phyloP scores from a whole-genome alignment of 1,139 yeast species.

The Pichiaceae sp. region DNA sequence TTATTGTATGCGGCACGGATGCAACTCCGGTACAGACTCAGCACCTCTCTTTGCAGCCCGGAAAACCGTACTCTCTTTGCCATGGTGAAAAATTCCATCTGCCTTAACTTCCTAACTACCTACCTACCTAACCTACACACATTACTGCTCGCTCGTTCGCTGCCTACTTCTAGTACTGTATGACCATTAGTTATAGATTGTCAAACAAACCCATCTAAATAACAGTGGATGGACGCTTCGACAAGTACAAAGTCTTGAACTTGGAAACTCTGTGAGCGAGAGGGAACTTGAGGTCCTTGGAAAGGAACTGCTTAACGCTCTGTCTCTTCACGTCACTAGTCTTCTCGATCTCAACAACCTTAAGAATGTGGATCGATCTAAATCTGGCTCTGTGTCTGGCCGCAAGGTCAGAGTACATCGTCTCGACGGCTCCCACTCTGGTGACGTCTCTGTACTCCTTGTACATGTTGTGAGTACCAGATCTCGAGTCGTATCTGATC shows the following conservation, averaged over 20 bases:
- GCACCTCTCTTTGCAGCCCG: conserved; percentile 34
- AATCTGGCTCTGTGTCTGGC: conserved; percentile 99
- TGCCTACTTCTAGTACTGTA: not conserved
- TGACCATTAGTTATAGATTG: not conserved
- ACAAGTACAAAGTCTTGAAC: conserved; percentile 79
- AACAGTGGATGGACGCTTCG: conserved; percentile 95
- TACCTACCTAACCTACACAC: too few relatives aligned
- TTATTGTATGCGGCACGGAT: conserved; percentile 46
- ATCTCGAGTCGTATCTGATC: conserved; percentile 99
- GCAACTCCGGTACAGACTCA: conserved; percentile 53
- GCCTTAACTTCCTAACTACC: too few relatives aligned
- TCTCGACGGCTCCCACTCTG: conserved; percentile 98
- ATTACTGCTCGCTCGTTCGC: not conserved
- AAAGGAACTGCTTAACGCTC: conserved; percentile 94
- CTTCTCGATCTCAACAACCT: conserved; percentile 98
- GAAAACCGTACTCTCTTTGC: conserved; percentile 14
- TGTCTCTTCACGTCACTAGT: conserved; percentile 98
- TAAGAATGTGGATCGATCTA: conserved; percentile 96
- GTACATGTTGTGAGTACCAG: conserved; percentile 99
- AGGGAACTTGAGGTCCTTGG: conserved; percentile 98
- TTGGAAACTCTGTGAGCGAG: conserved; percentile 98
- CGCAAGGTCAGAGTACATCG: conserved; percentile 99
- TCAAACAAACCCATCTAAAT: conserved; percentile 41
- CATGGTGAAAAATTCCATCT: too few relatives aligned
- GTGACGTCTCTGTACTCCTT: conserved; percentile 99